phyloP scores from a whole-genome alignment of 116 monocot genomes.

The Cymodocea nodosa region DNA sequence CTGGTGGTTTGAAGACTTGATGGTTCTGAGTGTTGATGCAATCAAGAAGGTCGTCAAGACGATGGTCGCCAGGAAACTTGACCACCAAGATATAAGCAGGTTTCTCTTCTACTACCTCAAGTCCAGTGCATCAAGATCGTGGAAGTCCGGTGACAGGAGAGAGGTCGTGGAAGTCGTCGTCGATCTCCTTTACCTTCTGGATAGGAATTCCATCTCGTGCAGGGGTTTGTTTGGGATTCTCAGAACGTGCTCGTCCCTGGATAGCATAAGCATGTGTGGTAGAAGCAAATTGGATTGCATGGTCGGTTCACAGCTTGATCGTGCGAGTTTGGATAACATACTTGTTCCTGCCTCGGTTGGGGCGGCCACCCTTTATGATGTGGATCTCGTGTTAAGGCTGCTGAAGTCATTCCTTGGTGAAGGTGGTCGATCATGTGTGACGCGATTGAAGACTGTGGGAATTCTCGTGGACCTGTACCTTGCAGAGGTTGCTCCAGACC shows the following conservation, averaged over 20 bases:
- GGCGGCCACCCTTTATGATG: constrained; percentile 48
- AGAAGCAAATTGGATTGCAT: constrained; percentile 47
- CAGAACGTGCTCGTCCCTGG: constrained; percentile 25
- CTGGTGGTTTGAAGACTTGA: constrained; percentile 84
- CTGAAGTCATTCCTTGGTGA: constrained; percentile 38
- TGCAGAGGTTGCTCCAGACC: constrained; percentile 88
- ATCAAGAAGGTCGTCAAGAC: constrained; percentile 19
- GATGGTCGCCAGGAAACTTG: constrained; percentile 40
- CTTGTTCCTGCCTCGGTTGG: constrained; percentile 41
- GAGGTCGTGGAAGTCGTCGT: constrained; percentile 28
- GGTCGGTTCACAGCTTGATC: constrained; percentile 60
- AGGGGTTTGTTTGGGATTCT: constrained; percentile 62
- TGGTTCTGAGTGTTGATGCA: constrained; percentile 14
- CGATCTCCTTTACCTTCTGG: constrained; percentile 38
- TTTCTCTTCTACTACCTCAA: constrained; percentile 81
- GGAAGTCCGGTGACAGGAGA: constrained; percentile 32
- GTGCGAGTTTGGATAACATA: constrained; percentile 58
- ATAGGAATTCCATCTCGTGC: constrained; percentile 46
- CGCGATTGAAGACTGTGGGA: constrained; percentile 57
- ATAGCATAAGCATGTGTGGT: constrained; percentile 20
- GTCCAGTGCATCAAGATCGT: constrained; percentile 9
- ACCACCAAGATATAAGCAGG: constrained; percentile 38
- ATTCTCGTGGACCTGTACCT: constrained; percentile 68
- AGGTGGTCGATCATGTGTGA: constrained; percentile 9
- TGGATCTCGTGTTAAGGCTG: constrained; percentile 53